Evolutionary conservation across 1,284 basidiomycete genomes (phyloP).

Genomic region (Lignosus rhinocerotis): DNA sequence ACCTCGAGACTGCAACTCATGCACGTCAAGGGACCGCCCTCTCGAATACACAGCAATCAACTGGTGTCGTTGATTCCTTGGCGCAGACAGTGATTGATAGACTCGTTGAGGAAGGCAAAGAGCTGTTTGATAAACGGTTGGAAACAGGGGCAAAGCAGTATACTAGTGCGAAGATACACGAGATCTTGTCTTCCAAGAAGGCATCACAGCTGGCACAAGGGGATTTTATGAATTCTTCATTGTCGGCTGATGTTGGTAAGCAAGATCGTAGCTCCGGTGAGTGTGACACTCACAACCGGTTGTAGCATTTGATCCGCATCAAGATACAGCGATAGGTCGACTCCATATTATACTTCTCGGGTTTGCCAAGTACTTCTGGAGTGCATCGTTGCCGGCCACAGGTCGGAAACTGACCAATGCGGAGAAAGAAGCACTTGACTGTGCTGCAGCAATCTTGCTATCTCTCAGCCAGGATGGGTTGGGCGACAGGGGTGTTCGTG

Average conservation of each 20-base stretch:
- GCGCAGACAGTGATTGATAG: not conserved
- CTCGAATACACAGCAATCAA: not conserved
- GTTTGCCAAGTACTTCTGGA: not conserved
- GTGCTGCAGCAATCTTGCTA: not conserved
- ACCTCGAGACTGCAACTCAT: too few relatives aligned
- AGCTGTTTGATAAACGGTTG: not conserved
- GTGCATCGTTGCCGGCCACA: not conserved
- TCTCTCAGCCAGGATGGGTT: not conserved
- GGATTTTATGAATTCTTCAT: too few relatives aligned
- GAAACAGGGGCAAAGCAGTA: not conserved
- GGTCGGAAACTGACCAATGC: not conserved
- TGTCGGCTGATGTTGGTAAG: too few relatives aligned
- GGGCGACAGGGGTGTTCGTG: not conserved
- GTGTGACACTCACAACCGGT: not conserved
- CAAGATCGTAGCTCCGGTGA: not conserved
- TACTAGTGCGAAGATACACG: too few relatives aligned
- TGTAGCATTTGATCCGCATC: not conserved
- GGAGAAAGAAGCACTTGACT: not conserved
- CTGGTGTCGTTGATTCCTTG: not conserved
- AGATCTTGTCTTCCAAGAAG: too few relatives aligned
- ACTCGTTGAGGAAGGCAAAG: not conserved
- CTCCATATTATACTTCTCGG: not conserved
- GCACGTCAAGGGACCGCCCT: not conserved
- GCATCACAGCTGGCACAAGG: too few relatives aligned
- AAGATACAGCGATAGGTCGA: not conserved